Base-by-base conservation (phyloP, 2,329 filamentous ascomycete species). In the Fusarium equiseti region DNA sequence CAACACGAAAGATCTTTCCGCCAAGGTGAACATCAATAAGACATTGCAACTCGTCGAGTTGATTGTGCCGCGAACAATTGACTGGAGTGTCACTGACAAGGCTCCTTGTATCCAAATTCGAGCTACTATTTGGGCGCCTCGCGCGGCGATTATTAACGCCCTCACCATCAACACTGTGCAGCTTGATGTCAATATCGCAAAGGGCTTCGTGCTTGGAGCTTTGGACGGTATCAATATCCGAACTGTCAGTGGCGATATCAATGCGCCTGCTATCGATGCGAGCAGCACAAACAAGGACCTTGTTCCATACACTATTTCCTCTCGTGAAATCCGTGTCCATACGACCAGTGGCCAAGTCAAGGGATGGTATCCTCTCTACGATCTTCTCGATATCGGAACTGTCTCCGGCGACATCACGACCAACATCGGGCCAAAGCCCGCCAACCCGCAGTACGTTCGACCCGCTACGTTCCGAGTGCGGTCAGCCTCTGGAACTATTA, bases 301-400 rank as follows among this genome's bases (percentile, higher is more conserved):
- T 13, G 65, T 73, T 11, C 77, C 81, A 2, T 87, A 84, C 75
- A 67, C 70, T 9, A 76, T 88, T 48, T 76, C 81, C 58, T 83
- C 83, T 1, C 81, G 83, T 32, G 72, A 80, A 52, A 81, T 85
- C 59, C 73, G 79, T 29, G 79, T 85, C 16, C 69, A 75, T 27
- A 84, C 85, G 20, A 80, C 81, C 5, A 81, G 84, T 2, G 84
- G 84, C 10, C 52, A 76, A 16, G 82, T 89, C 66, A 63, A 64
- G 16, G 87, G 87, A 31, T 82, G 80, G 75, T 88, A 84, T 79
- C 84, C 86, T 1, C 78, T 88, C 2, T 85, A 83, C 73, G 84
- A 87, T 71, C 76, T 81, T 31, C 80, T 89, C 15, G 77, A 79
- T 20, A 75, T 88, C n/a, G 70, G 77, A 20, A 81, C 83, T 10